Percentiles rank a stretch among this genome's conserved stretches.
phyloP scores from a whole-genome alignment of 2,329 filamentous ascomycete genomes.

The Thermothelomyces thermophilus region DNA sequence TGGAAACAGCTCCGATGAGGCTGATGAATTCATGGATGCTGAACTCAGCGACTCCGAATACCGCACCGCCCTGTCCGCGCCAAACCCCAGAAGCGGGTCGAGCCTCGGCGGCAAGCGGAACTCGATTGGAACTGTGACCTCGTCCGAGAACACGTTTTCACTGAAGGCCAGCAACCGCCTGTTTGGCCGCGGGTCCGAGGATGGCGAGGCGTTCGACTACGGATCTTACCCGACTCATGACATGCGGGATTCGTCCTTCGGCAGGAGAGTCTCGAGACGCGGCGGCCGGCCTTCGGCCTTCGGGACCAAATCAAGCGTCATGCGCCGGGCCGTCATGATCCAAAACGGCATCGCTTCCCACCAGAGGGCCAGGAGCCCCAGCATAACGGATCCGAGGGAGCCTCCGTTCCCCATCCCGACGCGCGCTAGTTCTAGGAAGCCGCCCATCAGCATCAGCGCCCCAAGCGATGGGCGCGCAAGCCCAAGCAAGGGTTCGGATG shows the following conservation, averaged over 20 bases:
- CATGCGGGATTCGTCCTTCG: slow-evolving; percentile 22
- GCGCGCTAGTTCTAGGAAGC: slow-evolving; percentile 76
- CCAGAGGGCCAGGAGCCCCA: slow-evolving; percentile 59
- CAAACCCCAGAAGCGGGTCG: slow-evolving; percentile 42
- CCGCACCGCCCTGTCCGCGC: slow-evolving; percentile 58
- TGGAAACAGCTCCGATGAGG: slow-evolving; percentile 60
- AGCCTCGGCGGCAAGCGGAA: slow-evolving; percentile 37
- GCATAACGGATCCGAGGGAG: slow-evolving; percentile 49
- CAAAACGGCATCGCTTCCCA: slow-evolving; percentile 71
- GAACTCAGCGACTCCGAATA: slow-evolving; percentile 63
- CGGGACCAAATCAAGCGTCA: slow-evolving; percentile 49
- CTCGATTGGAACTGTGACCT: slow-evolving; percentile 34
- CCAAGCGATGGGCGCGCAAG: slow-evolving; percentile 69
- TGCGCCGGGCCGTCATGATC: slow-evolving; percentile 74
- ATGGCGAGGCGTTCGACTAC: slow-evolving; percentile 17
- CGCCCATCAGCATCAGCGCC: slow-evolving; percentile 57
- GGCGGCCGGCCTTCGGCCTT: slow-evolving; percentile 28
- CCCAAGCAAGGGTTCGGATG: slow-evolving; percentile 56
- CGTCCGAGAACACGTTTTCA: slow-evolving; percentile 37
- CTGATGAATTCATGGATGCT: slow-evolving; percentile 53
- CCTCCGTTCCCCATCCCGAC: slow-evolving; percentile 92
- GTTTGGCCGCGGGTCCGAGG: slow-evolving; percentile 14
- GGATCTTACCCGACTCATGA: slow-evolving; percentile 18
- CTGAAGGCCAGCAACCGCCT: slow-evolving; percentile 27
- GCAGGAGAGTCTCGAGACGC: slow-evolving; percentile 20